These are phyloP conservation scores for Euphorbia pulcherrima DNA, from an alignment of 345 rosid species.

Conservation along the genomic window DNA sequence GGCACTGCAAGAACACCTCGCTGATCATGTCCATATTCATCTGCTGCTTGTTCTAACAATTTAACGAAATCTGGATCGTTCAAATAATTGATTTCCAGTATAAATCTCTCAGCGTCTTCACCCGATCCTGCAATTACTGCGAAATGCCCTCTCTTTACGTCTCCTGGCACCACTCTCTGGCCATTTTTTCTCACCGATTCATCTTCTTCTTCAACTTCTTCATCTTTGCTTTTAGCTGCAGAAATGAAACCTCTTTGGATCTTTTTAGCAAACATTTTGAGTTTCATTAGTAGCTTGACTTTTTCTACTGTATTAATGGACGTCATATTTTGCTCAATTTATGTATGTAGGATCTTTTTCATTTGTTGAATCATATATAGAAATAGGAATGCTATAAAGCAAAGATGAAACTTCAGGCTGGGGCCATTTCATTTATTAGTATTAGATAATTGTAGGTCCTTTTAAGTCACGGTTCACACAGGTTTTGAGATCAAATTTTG, in stretches of 20 bases:
- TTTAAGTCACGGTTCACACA: neutral
- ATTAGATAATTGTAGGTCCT: neutral
- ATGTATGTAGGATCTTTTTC: neutral
- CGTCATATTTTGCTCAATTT: neutral
- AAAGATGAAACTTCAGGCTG: neutral
- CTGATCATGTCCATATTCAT: neutral
- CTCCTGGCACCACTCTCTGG: neutral
- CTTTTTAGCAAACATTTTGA: neutral
- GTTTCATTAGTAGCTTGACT: neutral
- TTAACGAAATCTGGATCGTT: neutral
- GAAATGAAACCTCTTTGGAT: neutral
- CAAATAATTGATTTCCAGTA: neutral
- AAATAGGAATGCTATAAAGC: neutral
- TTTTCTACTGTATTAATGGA: neutral
- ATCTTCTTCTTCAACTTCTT: too few relatives aligned
- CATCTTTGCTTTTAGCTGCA: neutral
- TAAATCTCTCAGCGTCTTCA: neutral
- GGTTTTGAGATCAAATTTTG: neutral
- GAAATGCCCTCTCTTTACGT: neutral
- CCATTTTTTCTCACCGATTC: neutral
- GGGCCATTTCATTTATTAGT: neutral
- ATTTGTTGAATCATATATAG: neutral
- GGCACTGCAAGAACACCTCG: neutral
- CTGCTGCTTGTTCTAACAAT: neutral
- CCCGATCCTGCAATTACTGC: neutral